These are phyloP conservation scores for Colletotrichum filicis DNA, from an alignment of 2,329 filamentous ascomycete species.

Conservation along the genomic window DNA sequence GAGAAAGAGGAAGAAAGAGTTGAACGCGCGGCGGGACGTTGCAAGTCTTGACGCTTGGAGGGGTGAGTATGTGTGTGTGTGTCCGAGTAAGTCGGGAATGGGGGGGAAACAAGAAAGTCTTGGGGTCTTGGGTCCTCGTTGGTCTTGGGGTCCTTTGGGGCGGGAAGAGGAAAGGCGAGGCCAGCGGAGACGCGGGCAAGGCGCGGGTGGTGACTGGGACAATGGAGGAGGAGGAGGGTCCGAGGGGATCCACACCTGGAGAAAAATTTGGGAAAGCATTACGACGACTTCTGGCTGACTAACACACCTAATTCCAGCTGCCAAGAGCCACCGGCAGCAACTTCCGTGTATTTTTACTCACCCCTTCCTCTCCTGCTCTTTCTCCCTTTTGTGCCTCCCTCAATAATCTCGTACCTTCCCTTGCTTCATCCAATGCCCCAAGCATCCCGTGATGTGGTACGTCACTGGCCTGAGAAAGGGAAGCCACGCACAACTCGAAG, in stretches of 20 bases:
- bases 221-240: not conserved
- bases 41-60: not conserved
- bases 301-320: conserved; percentile 6
- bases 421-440: not conserved
- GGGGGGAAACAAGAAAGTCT: conserved; percentile 11
- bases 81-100: not conserved
- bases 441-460: not conserved
- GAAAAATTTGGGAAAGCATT: conserved; percentile 35
- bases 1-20: not conserved
- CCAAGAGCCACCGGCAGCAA: conserved; percentile 31
- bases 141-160: conserved; percentile 6
- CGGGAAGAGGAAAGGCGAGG: not conserved
- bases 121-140: conserved; percentile 20
- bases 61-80: not conserved
- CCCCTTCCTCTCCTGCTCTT: not conserved
- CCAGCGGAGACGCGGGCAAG: not conserved
- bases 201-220: not conserved
- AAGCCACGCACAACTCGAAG: not conserved
- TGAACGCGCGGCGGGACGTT: not conserved
- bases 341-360: conserved; percentile 13
- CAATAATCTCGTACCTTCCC: not conserved
- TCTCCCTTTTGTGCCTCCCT: not conserved
- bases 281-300: conserved; percentile 34
- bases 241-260: conserved; percentile 19
- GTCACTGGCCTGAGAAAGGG: not conserved